Evolutionary conservation across 75 land plant species (phyloP).

Genomic region (Chamaecyparis obtusa): DNA sequence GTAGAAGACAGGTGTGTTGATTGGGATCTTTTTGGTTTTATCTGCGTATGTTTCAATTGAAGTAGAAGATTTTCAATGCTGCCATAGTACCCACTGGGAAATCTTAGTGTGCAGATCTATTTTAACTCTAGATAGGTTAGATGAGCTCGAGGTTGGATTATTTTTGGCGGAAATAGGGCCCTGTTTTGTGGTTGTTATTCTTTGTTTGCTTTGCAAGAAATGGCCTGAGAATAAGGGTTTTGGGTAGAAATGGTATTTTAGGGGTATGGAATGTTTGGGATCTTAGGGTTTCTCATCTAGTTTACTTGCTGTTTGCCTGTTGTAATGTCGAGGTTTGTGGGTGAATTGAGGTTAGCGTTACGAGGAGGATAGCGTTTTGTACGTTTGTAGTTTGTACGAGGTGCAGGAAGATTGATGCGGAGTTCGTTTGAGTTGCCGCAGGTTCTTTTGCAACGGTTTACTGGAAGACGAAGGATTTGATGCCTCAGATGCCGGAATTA

Average conservation of each 20-base stretch:
- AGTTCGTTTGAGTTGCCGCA: background rate
- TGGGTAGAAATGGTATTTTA: background rate
- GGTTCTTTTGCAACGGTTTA: background rate
- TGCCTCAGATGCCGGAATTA: background rate
- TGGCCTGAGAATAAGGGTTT: background rate
- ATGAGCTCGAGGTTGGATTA: background rate
- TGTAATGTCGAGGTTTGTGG: background rate
- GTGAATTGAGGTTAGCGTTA: background rate
- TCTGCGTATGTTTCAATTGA: background rate
- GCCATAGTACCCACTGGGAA: background rate
- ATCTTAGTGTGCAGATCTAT: background rate
- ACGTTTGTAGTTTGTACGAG: background rate
- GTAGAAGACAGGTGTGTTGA: background rate
- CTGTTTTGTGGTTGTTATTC: background rate
- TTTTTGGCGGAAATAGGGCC: background rate
- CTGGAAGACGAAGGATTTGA: background rate
- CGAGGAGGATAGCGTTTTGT: background rate
- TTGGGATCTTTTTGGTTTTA: background rate
- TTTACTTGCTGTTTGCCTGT: background rate
- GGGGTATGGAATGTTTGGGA: background rate
- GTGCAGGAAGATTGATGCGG: background rate
- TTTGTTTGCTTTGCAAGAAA: background rate
- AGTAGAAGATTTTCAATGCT: background rate
- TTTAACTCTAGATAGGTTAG: background rate
- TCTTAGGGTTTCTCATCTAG: background rate